A percentile compares a stretch with the other conserved stretches of the same genome.
phyloP scores from a whole-genome alignment of 2,329 filamentous ascomycete genomes.

The Exophiala mesophila region DNA sequence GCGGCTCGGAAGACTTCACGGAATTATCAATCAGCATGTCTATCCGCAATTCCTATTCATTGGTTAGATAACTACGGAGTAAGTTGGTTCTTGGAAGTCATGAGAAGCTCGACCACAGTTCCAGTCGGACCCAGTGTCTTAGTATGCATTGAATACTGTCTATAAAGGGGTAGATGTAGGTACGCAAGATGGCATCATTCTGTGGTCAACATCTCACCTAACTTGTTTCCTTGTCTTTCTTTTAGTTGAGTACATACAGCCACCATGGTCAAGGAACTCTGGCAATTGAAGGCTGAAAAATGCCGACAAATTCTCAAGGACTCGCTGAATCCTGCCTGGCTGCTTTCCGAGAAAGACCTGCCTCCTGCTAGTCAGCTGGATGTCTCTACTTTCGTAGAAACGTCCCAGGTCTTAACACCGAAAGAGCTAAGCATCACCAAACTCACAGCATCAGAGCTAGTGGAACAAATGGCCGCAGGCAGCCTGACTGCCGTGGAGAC shows the following conservation, averaged over 20 bases:
- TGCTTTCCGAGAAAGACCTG: conserved; percentile 28
- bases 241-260: neutral
- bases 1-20: neutral
- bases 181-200: neutral
- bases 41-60: neutral
- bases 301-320: conserved; percentile 32
- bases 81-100: no score
- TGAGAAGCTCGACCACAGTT: no score
- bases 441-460: conserved; percentile 40
- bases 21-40: neutral
- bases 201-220: neutral
- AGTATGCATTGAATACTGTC: neutral
- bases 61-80: no score
- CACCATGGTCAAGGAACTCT: conserved; percentile 21
- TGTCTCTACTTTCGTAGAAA: conserved; percentile 29
- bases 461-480: conserved; percentile 31
- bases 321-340: conserved; percentile 35
- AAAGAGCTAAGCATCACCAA: conserved; percentile 46
- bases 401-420: conserved; percentile 34
- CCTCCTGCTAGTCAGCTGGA: conserved; percentile 30
- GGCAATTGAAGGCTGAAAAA: conserved; percentile 32
- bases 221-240: neutral
- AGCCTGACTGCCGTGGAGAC: conserved; percentile 21
- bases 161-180: neutral
- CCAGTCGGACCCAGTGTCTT: neutral